A percentile compares a stretch with the other conserved stretches of the same genome.
These are phyloP conservation scores for Stentor roeselii DNA, from an alignment of 73 alveolate genomes.

Conservation along the genomic window DNA sequence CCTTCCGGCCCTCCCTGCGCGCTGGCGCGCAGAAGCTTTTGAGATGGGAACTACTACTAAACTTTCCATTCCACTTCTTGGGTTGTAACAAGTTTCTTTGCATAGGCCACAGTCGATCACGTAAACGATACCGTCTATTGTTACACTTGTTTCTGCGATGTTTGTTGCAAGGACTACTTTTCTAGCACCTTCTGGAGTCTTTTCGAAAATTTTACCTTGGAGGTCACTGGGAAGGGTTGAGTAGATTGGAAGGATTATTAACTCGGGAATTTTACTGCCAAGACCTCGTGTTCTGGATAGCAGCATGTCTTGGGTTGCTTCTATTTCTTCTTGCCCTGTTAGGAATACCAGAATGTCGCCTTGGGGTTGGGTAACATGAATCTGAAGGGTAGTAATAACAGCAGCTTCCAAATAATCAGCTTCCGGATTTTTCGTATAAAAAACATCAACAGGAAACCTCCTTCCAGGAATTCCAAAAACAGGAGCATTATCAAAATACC, in stretches of 20 bases:
- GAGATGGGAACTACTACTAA: constrained; percentile 83
- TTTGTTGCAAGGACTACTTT: constrained; percentile 95
- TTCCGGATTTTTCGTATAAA: constrained; percentile 97
- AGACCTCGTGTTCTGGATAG: constrained; percentile 88
- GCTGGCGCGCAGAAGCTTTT: constrained; percentile 95
- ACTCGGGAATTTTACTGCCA: constrained; percentile 93
- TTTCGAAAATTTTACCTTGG: constrained; percentile 98
- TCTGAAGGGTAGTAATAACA: constrained; percentile 95
- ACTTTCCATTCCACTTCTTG: constrained; percentile 98
- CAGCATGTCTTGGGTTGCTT: constrained; percentile 94
- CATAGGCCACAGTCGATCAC: constrained; percentile 99
- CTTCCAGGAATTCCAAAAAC: constrained; percentile 97
- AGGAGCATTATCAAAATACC: constrained; percentile 96
- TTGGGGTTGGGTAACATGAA: constrained; percentile 97
- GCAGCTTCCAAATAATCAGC: constrained; percentile 99
- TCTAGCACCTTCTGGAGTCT: constrained; percentile 96
- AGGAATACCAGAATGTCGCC: constrained; percentile 99
- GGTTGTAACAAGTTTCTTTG: constrained; percentile 95
- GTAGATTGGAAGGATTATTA: constrained; percentile 94
- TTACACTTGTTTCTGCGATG: constrained; percentile 98
- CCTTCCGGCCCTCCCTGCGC: constrained; percentile 95
- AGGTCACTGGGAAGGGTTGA: constrained; percentile 98
- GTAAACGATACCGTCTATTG: constrained; percentile 93
- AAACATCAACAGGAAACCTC: constrained; percentile 95
- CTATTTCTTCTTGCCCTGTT: constrained; percentile 99